phyloP scores from a whole-genome alignment of 2,329 filamentous ascomycete species.

The Curvularia eragrostidis region DNA sequence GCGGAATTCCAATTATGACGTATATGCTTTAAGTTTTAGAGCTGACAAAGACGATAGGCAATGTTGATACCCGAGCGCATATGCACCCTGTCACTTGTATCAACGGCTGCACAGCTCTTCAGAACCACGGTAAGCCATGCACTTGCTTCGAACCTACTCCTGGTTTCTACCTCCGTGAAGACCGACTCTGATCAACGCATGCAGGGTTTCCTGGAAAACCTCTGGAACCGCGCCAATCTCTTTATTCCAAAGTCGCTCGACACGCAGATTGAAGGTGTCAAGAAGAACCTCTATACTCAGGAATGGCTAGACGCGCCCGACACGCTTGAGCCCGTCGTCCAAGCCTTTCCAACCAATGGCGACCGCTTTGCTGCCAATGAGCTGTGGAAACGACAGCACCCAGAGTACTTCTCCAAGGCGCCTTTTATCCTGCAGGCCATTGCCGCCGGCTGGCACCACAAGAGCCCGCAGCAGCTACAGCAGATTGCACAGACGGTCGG shows the following conservation, averaged over 20 bases:
- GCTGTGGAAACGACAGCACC: slow-evolving; percentile 71
- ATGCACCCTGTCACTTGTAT: slow-evolving; percentile 58
- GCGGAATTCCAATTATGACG: not conserved
- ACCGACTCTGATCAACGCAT: slow-evolving; percentile 49
- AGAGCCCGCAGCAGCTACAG: slow-evolving; percentile 70
- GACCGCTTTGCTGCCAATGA: slow-evolving; percentile 85
- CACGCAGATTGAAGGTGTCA: slow-evolving; percentile 68
- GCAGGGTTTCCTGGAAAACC: slow-evolving; percentile 64
- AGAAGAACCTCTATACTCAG: slow-evolving; percentile 69
- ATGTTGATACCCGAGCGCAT: slow-evolving; percentile 57
- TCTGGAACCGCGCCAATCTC: slow-evolving; percentile 64
- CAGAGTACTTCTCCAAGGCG: slow-evolving; percentile 65
- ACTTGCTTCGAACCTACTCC: not conserved
- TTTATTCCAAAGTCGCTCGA: slow-evolving; percentile 75
- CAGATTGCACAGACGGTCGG: slow-evolving; percentile 73
- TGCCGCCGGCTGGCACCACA: slow-evolving; percentile 81
- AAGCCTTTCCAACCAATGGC: slow-evolving; percentile 74
- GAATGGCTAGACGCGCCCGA: slow-evolving; percentile 70
- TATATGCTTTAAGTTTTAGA: not conserved
- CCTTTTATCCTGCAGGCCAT: slow-evolving; percentile 80
- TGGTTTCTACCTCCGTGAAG: not conserved
- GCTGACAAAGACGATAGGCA: slow-evolving; percentile 36
- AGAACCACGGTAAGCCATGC: slow-evolving; percentile 51
- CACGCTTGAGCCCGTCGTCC: slow-evolving; percentile 50
- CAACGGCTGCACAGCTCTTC: slow-evolving; percentile 57